These are phyloP conservation scores for Coleophoma eucalyptorum DNA, from an alignment of 2,329 filamentous ascomycete genomes.

Conservation along the genomic window DNA sequence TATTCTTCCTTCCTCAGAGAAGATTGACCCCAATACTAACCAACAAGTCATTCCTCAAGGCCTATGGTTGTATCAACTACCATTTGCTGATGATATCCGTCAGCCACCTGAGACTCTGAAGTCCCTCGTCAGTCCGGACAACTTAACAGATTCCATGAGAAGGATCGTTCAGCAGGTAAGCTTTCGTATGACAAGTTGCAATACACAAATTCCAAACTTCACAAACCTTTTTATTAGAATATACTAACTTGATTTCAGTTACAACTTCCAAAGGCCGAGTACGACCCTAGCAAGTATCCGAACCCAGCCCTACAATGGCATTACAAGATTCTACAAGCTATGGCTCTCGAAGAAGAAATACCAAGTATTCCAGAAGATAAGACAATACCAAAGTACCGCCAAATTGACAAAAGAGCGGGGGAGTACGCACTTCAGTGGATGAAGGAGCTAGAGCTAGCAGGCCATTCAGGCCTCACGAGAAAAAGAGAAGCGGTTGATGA, in stretches of 20 bases:
- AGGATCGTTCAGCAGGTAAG: slow-evolving; percentile 63
- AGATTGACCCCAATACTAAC: slow-evolving; percentile 58
- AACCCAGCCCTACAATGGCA: slow-evolving; percentile 96
- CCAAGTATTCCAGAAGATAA: slow-evolving; percentile 69
- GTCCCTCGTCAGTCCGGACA: slow-evolving; percentile 57
- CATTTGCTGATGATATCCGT: slow-evolving; percentile 85
- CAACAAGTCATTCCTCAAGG: slow-evolving; percentile 75
- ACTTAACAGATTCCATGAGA: slow-evolving; percentile 78
- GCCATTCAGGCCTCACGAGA: not conserved
- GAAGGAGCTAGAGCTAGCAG: slow-evolving; percentile 54
- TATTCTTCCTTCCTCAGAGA: slow-evolving; percentile 71
- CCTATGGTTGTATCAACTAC: slow-evolving; percentile 83
- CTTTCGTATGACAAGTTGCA: not conserved
- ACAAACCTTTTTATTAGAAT: too few species aligned
- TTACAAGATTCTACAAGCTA: slow-evolving; percentile 86
- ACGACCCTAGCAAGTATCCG: slow-evolving; percentile 82
- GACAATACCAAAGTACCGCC: slow-evolving; percentile 78
- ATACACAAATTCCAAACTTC: too few species aligned
- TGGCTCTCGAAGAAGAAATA: slow-evolving; percentile 88
- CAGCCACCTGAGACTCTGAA: slow-evolving; percentile 61
- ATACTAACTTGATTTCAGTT: slow-evolving; percentile 42
- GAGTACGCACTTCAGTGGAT: slow-evolving; percentile 77
- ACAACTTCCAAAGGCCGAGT: slow-evolving; percentile 80
- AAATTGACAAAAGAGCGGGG: slow-evolving; percentile 86
- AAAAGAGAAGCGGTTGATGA: slow-evolving; percentile 43